A percentile compares a stretch with the other conserved stretches of the same genome.
phyloP scores from a whole-genome alignment of 1,284 basidiomycete genomes.

The Microbotryum silenes-acaulis region DNA sequence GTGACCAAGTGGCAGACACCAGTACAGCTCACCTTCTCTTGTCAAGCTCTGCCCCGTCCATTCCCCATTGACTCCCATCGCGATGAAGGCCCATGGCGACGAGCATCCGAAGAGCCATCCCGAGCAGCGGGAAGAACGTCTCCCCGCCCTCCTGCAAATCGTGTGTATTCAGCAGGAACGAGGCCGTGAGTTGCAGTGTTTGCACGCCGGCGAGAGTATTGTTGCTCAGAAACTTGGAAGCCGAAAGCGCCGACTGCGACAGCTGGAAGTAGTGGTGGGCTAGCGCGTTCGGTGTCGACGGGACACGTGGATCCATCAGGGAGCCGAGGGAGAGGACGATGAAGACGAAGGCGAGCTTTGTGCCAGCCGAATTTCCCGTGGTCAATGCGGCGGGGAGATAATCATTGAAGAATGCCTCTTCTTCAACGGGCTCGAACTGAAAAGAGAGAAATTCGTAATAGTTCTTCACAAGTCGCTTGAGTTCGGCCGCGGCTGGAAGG shows the following conservation, averaged over 20 bases:
- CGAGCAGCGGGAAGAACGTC: constrained; percentile 34
- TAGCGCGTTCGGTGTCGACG: constrained; percentile 23
- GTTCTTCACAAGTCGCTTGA: constrained; percentile 10
- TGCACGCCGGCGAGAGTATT: constrained; percentile 32
- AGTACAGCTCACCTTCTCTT: neutral
- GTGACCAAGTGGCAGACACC: no score
- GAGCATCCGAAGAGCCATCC: constrained; percentile 21
- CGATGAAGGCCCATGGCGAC: constrained; percentile 31
- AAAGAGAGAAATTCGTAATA: constrained; percentile 17
- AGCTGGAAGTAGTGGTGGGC: constrained; percentile 28
- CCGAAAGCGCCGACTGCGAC: constrained; percentile 23
- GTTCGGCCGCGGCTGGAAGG: constrained; percentile 11
- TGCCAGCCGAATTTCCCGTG: constrained; percentile 12
- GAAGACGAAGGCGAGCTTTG: constrained; percentile 34
- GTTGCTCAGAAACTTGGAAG: constrained; percentile 30
- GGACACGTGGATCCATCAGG: constrained; percentile 32
- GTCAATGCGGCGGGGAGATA: constrained; percentile 21
- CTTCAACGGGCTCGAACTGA: constrained; percentile 21
- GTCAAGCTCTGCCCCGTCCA: constrained; percentile 28
- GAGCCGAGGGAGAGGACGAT: constrained; percentile 34
- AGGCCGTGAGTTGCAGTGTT: constrained; percentile 34
- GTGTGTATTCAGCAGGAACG: constrained; percentile 35
- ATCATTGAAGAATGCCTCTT: constrained; percentile 15
- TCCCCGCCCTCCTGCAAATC: constrained; percentile 35
- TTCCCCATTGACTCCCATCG: constrained; percentile 31